Conservation (phyloP, 2,329 filamentous ascomycete genomes). For the Alternaria longipes region DNA sequence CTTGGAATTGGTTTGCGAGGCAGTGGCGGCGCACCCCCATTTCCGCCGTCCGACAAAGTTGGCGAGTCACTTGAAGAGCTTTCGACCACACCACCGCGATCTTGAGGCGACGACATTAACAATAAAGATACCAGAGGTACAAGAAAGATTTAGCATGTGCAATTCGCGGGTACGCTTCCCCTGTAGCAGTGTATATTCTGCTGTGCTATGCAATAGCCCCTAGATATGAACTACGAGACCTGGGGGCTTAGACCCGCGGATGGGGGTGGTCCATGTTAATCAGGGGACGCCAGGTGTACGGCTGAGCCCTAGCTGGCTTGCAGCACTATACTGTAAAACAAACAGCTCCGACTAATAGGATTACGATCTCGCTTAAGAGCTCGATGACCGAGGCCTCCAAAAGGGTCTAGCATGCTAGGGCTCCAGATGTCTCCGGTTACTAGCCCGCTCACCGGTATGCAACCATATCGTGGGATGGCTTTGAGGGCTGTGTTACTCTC, state of each 20-base stretch:
- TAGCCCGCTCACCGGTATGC: conserved; percentile 41
- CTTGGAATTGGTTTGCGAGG: conserved; percentile 53
- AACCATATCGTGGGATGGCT: conserved; percentile 25
- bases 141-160: conserved; percentile 23
- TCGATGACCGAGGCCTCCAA: conserved; percentile 19
- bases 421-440: conserved; percentile 13
- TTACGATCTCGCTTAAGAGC: conserved; percentile 11
- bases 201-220: conserved; percentile 27
- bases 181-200: conserved; percentile 41
- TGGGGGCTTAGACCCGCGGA: conserved; percentile 43
- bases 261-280: conserved; percentile 28
- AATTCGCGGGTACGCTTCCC: conserved; percentile 29
- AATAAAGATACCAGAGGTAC: conserved; percentile 22
- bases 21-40: conserved; percentile 30
- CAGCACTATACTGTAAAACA: conserved; percentile 37
- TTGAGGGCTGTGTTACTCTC: conserved; percentile 32
- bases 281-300: conserved; percentile 39
- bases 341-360: conserved; percentile 32
- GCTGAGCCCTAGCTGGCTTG: conserved; percentile 41
- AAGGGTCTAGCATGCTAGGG: conserved; percentile 25
- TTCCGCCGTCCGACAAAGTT: conserved; percentile 31
- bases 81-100: conserved; percentile 32
- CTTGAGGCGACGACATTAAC: conserved; percentile 34
- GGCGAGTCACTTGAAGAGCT: conserved; percentile 47
- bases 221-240: conserved; percentile 26